These are phyloP conservation scores for Umbelopsis sp. DNA, from an alignment of 192 early-diverging fungal species.

Conservation along the genomic window DNA sequence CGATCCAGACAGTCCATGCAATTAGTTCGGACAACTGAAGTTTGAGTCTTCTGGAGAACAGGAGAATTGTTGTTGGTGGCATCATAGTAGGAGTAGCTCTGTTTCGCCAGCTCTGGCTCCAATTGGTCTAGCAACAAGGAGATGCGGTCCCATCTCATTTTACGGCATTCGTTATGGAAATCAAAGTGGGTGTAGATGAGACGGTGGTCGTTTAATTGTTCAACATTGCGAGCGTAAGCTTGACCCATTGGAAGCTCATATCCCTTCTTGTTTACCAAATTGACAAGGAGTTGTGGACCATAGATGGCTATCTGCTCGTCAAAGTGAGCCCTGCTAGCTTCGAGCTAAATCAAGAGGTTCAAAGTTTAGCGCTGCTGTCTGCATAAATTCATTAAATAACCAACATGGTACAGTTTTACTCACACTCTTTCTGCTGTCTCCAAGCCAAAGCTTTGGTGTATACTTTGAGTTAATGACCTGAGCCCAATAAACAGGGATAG, in stretches of 20 bases:
- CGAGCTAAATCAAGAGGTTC: slow-evolving; percentile 45
- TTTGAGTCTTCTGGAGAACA: slow-evolving; percentile 54
- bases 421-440: slow-evolving; percentile 69
- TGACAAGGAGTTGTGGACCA: slow-evolving; percentile 81
- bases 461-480: slow-evolving; percentile 94
- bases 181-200: slow-evolving; percentile 88
- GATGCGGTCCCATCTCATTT: slow-evolving; percentile 92
- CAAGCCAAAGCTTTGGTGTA: slow-evolving; percentile 82
- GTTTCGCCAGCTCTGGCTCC: slow-evolving; percentile 56
- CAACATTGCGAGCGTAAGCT: slow-evolving; percentile 68
- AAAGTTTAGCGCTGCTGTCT: background rate
- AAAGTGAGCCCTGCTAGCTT: slow-evolving; percentile 74
- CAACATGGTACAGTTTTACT: slow-evolving; percentile 10
- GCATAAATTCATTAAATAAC: background rate
- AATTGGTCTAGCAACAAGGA: slow-evolving; percentile 79
- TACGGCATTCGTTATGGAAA: slow-evolving; percentile 95
- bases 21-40: slow-evolving; percentile 88
- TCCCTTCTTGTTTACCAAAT: slow-evolving; percentile 92
- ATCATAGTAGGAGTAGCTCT: slow-evolving; percentile 57
- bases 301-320: slow-evolving; percentile 67
- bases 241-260: slow-evolving; percentile 85
- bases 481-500: slow-evolving; percentile 93
- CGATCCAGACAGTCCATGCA: slow-evolving; percentile 99
- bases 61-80: slow-evolving; percentile 32
- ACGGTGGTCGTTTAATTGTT: slow-evolving; percentile 51